These are phyloP conservation scores for Wickerhamiella cacticola DNA, from an alignment of 805 yeast species.

Conservation along the genomic window DNA sequence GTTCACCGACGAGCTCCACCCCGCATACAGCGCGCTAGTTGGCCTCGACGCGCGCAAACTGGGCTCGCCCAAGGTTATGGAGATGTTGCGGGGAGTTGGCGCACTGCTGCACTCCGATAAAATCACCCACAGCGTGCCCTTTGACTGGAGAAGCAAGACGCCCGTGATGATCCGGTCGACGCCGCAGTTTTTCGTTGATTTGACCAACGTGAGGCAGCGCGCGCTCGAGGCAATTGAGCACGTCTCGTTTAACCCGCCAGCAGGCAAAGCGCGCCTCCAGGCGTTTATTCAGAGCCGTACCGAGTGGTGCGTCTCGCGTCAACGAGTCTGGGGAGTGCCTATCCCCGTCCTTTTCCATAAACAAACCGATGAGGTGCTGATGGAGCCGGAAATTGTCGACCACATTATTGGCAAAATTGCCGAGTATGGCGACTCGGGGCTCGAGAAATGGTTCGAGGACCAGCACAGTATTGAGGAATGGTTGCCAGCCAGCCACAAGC, in stretches of 20 bases:
- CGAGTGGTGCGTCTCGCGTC: slow-evolving; percentile 98
- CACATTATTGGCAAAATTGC: slow-evolving; percentile 46
- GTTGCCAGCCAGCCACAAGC: slow-evolving; percentile 45
- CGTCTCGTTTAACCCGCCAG: slow-evolving; percentile 62
- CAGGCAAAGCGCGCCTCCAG: slow-evolving; percentile 56
- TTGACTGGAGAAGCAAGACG: slow-evolving; percentile 92
- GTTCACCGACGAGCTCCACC: slow-evolving; percentile 43
- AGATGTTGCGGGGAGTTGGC: slow-evolving; percentile 31
- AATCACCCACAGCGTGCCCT: slow-evolving; percentile 78
- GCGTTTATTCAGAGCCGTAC: slow-evolving; percentile 66
- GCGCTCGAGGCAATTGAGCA: slow-evolving; percentile 48
- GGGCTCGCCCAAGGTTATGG: slow-evolving; percentile 41
- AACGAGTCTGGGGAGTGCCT: slow-evolving; percentile 96
- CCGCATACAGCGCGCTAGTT: slow-evolving; percentile 35
- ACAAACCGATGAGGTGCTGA: slow-evolving; percentile 50
- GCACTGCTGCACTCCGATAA: slow-evolving; percentile 40
- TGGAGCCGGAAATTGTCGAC: slow-evolving; percentile 44
- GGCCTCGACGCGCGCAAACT: slow-evolving; percentile 52
- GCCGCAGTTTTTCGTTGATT: slow-evolving; percentile 93
- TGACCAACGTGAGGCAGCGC: slow-evolving; percentile 45
- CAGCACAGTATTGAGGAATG: slow-evolving; percentile 47
- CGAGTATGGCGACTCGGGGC: slow-evolving; percentile 40
- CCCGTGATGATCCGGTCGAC: slow-evolving; percentile 94
- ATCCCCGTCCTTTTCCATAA: slow-evolving; percentile 69
- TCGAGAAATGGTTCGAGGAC: slow-evolving; percentile 51